These are phyloP conservation scores for Elaphomyces granulatus DNA, from an alignment of 495 filamentous ascomycete species.

Conservation along the genomic window DNA sequence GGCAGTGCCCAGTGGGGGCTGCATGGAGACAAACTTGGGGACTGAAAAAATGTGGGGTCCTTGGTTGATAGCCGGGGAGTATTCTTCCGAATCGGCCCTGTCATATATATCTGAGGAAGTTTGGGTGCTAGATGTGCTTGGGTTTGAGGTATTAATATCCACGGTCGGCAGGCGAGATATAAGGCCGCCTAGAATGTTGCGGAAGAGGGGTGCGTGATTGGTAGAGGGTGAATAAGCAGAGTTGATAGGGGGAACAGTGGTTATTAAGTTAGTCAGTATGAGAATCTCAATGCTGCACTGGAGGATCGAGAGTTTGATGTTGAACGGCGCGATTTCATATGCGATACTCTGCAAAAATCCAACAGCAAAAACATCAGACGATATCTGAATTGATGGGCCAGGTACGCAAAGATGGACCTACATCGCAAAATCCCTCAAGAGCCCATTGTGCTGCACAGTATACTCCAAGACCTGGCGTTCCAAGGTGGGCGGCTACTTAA, in stretches of 20 bases:
- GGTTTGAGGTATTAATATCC: neutral
- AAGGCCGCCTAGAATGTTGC: conserved; percentile 65
- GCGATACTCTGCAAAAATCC: conserved; percentile 63
- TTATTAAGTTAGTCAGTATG: conserved; percentile 72
- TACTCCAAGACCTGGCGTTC: conserved; percentile 79
- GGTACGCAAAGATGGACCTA: conserved; percentile 11
- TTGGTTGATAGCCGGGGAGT: conserved; percentile 14
- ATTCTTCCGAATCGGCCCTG: neutral
- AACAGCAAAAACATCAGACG: conserved; percentile 8
- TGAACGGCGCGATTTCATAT: conserved; percentile 95
- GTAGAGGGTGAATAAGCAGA: conserved; percentile 56
- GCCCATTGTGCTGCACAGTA: conserved; percentile 91
- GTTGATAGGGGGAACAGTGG: conserved; percentile 59
- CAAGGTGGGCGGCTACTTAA: conserved; percentile 62
- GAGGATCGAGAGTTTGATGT: conserved; percentile 88
- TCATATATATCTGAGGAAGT: neutral
- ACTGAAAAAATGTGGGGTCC: conserved; percentile 25
- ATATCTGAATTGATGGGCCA: neutral
- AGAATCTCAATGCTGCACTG: conserved; percentile 79
- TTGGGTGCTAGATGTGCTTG: neutral
- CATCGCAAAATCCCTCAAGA: conserved; percentile 92
- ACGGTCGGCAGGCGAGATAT: conserved; percentile 38
- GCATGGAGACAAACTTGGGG: conserved; percentile 51
- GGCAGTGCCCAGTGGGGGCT: conserved; percentile 49
- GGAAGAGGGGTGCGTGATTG: conserved; percentile 65